Evolutionary conservation across 177 flowering plant species (phyloP), one percentile per base, ranked within the genome.

Genomic region (Tripterygium wilfordii): DNA sequence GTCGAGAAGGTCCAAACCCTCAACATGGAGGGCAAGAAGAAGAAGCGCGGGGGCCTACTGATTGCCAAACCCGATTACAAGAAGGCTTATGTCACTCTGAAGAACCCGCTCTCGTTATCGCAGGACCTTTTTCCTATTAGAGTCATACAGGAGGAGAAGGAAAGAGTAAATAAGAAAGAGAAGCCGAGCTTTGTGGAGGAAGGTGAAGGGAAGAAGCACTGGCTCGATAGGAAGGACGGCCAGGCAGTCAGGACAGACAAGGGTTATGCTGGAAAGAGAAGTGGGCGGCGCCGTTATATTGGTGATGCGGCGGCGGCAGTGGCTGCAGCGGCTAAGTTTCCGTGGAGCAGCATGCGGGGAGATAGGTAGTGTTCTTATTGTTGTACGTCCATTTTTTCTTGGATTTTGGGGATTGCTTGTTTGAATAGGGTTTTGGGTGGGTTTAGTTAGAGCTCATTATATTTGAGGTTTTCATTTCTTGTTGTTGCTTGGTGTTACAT

Each of bases 21-120:
- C 17, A 89, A 92, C 76, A 84, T 79, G 95, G 96, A 89, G 19
- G 99, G 98, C 20, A 92, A 92, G 87, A 89, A 80, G 76, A 89
- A 78, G 78, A 77, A 79, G 56, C 62, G 92, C 20, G 96, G 99
- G 1, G 95, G 99, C 5, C 14, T 82, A 2, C 53, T 92, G 45
- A 47, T 84, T 26, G 88, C 96, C 0, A 80, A 72, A 41, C 96
- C 99, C 0, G 89, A 89, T 44, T 92, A 89, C 67, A 88, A 92
- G 62, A 92, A 92, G 61, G 98, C 98, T 5, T 92, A 89, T 51
- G 80, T 89, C 12, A 86, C 92, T 12, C 71, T 89, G 7, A 76
- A 60, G 59, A 57, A 40, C 25, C 92, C 96, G 0, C 61, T 92
- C n/a, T 86, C 95, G 1, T 45, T 92, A 1, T 66, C 81, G 21